phyloP scores from a whole-genome alignment of 768 basidiomycete species.

The Xerocomus potaroensis region DNA sequence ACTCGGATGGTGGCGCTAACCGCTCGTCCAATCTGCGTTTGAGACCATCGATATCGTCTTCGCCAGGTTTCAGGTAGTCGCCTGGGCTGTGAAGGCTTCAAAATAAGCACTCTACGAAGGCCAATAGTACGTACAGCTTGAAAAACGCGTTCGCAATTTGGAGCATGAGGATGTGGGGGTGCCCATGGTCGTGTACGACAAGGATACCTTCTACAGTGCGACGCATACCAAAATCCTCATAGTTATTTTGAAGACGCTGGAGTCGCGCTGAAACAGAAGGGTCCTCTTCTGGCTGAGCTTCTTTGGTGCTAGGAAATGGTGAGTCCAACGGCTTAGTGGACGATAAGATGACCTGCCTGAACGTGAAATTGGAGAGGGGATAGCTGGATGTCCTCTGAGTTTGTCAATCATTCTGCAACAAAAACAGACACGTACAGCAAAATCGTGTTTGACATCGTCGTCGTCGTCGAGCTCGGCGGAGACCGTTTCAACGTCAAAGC shows the following conservation, averaged over 20 bases:
- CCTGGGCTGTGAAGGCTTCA: conserved; percentile 60
- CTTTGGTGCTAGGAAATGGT: conserved; percentile 70
- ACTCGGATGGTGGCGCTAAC: conserved; percentile 73
- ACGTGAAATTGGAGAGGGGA: conserved; percentile 87
- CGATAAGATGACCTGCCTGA: conserved; percentile 50
- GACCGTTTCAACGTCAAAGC: neutral
- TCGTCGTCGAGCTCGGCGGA: conserved; percentile 16
- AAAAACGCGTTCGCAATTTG: conserved; percentile 99
- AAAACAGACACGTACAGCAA: conserved; percentile 36
- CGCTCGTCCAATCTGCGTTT: conserved; percentile 87
- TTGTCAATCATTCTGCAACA: neutral
- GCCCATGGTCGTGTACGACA: conserved; percentile 94
- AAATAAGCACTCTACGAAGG: neutral
- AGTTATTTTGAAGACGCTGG: conserved; percentile 92
- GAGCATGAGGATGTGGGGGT: conserved; percentile 96
- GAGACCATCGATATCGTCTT: conserved; percentile 88
- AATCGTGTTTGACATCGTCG: conserved; percentile 50
- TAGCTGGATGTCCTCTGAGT: conserved; percentile 44
- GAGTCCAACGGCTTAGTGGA: conserved; percentile 5
- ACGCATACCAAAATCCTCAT: conserved; percentile 96
- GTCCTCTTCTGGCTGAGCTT: conserved; percentile 96
- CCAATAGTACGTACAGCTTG: conserved; percentile 70
- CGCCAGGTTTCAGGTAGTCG: conserved; percentile 97
- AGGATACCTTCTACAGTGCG: conserved; percentile 78
- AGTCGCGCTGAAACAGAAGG: conserved; percentile 93